phyloP scores from a whole-genome alignment of 2,329 filamentous ascomycete species.

The Fusarium verticillioides region DNA sequence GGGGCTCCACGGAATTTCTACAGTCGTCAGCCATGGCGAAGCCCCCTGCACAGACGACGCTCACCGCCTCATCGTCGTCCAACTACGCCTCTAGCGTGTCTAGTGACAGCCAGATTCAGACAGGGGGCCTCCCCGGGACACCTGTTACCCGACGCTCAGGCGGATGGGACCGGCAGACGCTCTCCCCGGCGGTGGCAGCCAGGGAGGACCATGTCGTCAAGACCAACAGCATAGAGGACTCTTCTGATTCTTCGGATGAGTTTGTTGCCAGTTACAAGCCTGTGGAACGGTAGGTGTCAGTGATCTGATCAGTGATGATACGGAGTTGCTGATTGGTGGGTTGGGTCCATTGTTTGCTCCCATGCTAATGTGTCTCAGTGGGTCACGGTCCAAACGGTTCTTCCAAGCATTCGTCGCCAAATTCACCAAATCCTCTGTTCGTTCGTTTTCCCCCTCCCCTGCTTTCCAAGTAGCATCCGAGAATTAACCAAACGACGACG shows the following conservation, averaged over 20 bases:
- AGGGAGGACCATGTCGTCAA: constrained; percentile 16
- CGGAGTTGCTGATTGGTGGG: neutral
- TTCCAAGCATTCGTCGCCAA: constrained; percentile 37
- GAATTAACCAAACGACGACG: constrained; percentile 6
- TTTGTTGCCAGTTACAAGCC: constrained; percentile 28
- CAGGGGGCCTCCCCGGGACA: constrained; percentile 36
- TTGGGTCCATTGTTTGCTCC: neutral
- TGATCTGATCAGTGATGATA: neutral
- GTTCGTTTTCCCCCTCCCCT: constrained; percentile 15
- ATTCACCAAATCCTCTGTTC: constrained; percentile 37
- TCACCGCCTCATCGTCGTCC: constrained; percentile 39
- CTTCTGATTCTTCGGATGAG: constrained; percentile 39
- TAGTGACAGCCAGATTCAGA: constrained; percentile 29
- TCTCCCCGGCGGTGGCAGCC: constrained; percentile 34
- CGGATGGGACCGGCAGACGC: constrained; percentile 40
- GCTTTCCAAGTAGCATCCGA: neutral
- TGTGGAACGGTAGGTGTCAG: constrained; percentile 30
- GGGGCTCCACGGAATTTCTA: constrained; percentile 12
- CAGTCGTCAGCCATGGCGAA: constrained; percentile 17
- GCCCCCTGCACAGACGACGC: constrained; percentile 23
- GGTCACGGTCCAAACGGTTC: constrained; percentile 38
- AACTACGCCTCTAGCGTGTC: constrained; percentile 39
- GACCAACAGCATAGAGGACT: constrained; percentile 18
- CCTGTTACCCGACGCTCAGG: constrained; percentile 37
- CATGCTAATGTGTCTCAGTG: constrained; percentile 21